phyloP scores from a whole-genome alignment of 2,329 filamentous ascomycete species.

The Nothopassalora personata region DNA sequence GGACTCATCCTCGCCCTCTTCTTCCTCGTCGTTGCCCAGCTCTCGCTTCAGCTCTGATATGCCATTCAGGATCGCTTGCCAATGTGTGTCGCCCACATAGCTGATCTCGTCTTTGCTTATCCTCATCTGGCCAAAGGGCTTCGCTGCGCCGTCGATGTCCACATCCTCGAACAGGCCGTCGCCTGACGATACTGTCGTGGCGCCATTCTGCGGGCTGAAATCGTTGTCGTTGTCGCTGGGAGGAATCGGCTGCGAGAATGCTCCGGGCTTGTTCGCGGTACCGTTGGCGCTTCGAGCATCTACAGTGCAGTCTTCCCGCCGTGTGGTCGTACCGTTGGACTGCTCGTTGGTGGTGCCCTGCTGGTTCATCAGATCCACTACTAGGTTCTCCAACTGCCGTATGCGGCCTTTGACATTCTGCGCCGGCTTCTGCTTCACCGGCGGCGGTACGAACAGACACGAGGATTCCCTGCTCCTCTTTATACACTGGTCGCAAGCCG shows the following conservation, averaged over 20 bases:
- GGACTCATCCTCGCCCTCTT: conserved; percentile 17
- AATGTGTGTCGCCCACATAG: conserved; percentile 78
- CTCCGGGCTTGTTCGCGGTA: not conserved
- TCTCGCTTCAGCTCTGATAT: conserved; percentile 33
- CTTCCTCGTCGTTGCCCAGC: conserved; percentile 24
- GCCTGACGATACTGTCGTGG: conserved; percentile 1
- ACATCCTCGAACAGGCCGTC: conserved; percentile 38
- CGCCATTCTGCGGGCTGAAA: conserved; percentile 5
- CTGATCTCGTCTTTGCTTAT: conserved; percentile 69
- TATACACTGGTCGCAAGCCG: conserved; percentile 35
- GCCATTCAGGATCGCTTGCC: conserved; percentile 72
- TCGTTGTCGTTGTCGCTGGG: conserved; percentile 24
- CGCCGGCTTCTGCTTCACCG: conserved; percentile 27
- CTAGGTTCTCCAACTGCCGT: conserved; percentile 31
- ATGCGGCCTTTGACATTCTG: conserved; percentile 35
- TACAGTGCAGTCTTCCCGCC: not conserved
- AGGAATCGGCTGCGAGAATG: conserved; percentile 25
- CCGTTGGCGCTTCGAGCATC: not conserved
- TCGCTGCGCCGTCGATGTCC: conserved; percentile 45
- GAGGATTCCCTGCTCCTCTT: conserved; percentile 30
- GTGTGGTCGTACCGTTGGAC: not conserved
- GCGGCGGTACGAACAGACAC: conserved; percentile 32
- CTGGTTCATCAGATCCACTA: conserved; percentile 35
- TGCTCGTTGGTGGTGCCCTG: conserved; percentile 10
- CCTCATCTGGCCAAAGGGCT: conserved; percentile 75